A percentile compares a stretch with the other conserved stretches of the same genome.
Evolutionary conservation across 768 basidiomycete species (phyloP).

Genomic region (Xerocomus brunneocitrinus): DNA sequence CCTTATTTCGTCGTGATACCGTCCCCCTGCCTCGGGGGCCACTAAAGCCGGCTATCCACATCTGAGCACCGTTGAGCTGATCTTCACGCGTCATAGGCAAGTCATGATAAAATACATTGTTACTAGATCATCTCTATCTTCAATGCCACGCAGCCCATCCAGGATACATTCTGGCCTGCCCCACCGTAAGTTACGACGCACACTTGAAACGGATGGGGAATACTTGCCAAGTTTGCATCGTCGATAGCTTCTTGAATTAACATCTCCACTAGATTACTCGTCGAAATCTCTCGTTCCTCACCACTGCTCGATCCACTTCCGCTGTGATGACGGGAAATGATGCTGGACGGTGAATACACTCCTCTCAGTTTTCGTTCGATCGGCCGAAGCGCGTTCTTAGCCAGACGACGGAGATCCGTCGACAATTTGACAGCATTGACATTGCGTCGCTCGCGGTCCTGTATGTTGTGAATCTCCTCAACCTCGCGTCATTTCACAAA

Average conservation of each 20-base stretch:
- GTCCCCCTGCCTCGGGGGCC: background rate
- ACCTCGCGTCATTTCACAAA: background rate
- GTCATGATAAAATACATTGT: background rate
- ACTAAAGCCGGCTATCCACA: background rate
- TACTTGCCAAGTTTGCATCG: constrained; percentile 58
- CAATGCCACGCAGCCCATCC: constrained; percentile 87
- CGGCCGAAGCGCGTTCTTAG: constrained; percentile 69
- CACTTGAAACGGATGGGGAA: background rate
- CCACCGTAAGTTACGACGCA: constrained; percentile 7
- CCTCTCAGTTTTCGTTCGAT: constrained; percentile 85
- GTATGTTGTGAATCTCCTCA: background rate
- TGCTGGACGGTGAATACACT: constrained; percentile 48
- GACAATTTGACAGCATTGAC: constrained; percentile 46
- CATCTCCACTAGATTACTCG: constrained; percentile 85
- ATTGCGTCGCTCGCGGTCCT: constrained; percentile 49
- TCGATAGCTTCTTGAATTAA: constrained; percentile 88
- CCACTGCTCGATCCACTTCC: constrained; percentile 19
- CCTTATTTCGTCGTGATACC: constrained; percentile 4
- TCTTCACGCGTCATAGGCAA: background rate
- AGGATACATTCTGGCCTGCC: constrained; percentile 85
- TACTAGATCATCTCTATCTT: constrained; percentile 3
- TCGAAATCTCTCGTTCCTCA: constrained; percentile 50
- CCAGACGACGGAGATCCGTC: constrained; percentile 59
- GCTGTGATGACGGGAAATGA: constrained; percentile 36
- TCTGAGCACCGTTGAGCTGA: background rate